These are phyloP conservation scores for Malania oleifera DNA, from an alignment of 164 flowering plant species.

Conservation along the genomic window DNA sequence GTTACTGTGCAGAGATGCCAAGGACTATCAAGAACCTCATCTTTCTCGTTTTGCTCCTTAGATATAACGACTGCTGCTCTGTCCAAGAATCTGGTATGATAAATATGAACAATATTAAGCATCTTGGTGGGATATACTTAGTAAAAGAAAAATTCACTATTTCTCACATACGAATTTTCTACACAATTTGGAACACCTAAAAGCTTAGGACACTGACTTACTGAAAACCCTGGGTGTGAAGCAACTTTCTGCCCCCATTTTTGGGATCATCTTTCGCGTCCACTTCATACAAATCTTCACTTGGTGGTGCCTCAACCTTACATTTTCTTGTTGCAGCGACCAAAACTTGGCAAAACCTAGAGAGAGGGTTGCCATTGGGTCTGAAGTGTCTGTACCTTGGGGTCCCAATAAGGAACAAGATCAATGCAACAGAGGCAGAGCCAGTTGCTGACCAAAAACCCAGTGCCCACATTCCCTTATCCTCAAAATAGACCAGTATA, in stretches of 20 bases:
- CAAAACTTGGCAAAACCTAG: constrained; percentile 49
- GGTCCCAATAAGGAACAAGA: constrained; percentile 46
- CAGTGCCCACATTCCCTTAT: constrained; percentile 51
- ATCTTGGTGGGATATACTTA: too few relatives aligned
- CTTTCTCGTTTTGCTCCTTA: constrained; percentile 11
- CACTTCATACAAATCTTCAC: constrained; percentile 32
- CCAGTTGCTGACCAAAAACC: constrained; percentile 62
- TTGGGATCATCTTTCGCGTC: constrained; percentile 12
- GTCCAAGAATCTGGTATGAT: constrained; percentile 48
- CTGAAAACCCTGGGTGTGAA: constrained; percentile 59
- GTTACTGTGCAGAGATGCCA: constrained; percentile 62
- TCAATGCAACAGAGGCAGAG: constrained; percentile 42
- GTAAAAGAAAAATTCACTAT: too few relatives aligned
- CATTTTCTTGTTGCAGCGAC: constrained; percentile 53
- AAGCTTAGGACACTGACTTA: constrained; percentile 19
- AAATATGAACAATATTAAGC: not conserved
- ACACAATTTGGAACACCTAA: too few relatives aligned
- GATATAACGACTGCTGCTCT: constrained; percentile 48
- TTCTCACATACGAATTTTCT: too few relatives aligned
- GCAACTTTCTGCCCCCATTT: constrained; percentile 31
- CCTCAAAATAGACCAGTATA: constrained; percentile 53
- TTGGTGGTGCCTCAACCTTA: constrained; percentile 19
- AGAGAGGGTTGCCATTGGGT: constrained; percentile 58
- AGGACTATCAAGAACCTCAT: constrained; percentile 15
- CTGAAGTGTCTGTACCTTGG: constrained; percentile 52